Evolutionary conservation across 495 filamentous ascomycete genomes (phyloP).

Genomic region (Recurvomyces mirabilis): DNA sequence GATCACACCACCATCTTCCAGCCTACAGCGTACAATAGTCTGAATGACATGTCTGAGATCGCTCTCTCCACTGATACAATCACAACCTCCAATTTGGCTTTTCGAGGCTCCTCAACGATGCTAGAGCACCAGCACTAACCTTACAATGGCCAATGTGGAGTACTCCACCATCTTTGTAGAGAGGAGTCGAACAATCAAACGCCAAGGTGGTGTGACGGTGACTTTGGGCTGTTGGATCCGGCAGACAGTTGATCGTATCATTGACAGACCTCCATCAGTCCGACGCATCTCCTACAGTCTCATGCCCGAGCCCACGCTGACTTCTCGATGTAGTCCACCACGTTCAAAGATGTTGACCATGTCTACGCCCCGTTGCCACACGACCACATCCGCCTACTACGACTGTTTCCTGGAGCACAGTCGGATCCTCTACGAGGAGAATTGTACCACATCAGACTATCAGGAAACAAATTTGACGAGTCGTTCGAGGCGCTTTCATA

Average conservation of each 20-base stretch:
- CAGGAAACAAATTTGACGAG: no score
- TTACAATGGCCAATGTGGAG: no score
- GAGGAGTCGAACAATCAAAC: no score
- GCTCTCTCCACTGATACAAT: no score
- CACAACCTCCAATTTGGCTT: no score
- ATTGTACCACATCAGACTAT: neutral
- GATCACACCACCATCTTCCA: no score
- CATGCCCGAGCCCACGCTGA: neutral
- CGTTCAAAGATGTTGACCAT: neutral
- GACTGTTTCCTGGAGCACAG: neutral
- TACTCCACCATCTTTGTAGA: no score
- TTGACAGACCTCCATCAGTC: neutral
- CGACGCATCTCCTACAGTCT: neutral
- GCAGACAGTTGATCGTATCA: neutral
- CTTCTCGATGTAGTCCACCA: neutral
- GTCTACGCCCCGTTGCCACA: neutral
- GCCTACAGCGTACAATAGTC: no score
- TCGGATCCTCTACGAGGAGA: neutral
- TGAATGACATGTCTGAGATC: no score
- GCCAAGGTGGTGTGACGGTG: no score
- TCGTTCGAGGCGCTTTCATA: neutral
- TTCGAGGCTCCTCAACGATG: no score
- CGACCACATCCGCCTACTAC: neutral
- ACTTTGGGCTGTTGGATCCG: neutral
- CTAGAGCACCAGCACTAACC: no score